Evolutionary conservation across 257 asterid genomes (phyloP).

Genomic region (Solanum habrochaites): DNA sequence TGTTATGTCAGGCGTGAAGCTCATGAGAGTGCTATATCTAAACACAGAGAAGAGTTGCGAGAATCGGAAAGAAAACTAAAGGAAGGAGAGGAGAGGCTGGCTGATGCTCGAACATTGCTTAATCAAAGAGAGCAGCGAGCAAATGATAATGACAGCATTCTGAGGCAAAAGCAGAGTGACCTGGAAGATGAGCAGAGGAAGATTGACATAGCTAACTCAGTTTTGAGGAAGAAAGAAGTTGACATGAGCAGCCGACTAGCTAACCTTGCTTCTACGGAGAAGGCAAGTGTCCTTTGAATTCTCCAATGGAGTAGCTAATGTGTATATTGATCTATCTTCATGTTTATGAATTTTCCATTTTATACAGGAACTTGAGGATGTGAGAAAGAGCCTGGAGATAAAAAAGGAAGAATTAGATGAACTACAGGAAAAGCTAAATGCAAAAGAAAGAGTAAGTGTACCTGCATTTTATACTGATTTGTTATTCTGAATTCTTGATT

Average conservation of each 20-base stretch:
- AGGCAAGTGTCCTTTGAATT: constrained; percentile 31
- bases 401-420: constrained; percentile 67
- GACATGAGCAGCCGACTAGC: constrained; percentile 59
- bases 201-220: constrained; percentile 42
- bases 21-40: constrained; percentile 50
- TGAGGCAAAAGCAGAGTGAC: constrained; percentile 64
- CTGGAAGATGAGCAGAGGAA: constrained; percentile 60
- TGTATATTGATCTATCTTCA: neutral
- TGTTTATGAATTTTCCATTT: neutral
- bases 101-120: constrained; percentile 72
- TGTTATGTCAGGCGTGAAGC: constrained; percentile 51
- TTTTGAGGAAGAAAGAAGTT: constrained; percentile 67
- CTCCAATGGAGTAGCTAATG: neutral
- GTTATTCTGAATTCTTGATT: neutral
- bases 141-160: constrained; percentile 53
- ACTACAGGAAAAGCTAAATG: constrained; percentile 56
- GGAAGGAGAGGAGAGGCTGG: constrained; percentile 83
- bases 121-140: constrained; percentile 91
- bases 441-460: constrained; percentile 67
- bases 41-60: constrained; percentile 82
- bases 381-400: constrained; percentile 43
- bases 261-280: constrained; percentile 43
- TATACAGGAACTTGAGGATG: constrained; percentile 68
- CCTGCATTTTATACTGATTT: neutral
- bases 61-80: constrained; percentile 81